Evolutionary conservation across 78 protist genomes (phyloP), one percentile per base, ranked within the genome.

Genomic region (Polysphondylium violaceum): DNA sequence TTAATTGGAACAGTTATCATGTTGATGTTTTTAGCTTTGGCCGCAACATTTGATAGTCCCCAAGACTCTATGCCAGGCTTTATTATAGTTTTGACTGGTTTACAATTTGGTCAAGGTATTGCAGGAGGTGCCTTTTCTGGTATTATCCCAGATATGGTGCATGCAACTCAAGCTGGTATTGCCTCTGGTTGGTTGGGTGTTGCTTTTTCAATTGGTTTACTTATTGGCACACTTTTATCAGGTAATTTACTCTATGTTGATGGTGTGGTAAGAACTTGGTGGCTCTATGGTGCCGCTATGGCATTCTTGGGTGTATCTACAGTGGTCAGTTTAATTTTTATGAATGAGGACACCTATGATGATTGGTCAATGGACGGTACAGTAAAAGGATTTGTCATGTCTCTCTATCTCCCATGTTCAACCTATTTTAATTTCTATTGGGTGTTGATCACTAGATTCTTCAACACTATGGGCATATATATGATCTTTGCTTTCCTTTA

Each of bases 111-210:
- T 11, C 79, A 83, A 58, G 91, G 91, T 58, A 69, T 83, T 40
- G 91, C 91, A 23, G 91, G 76, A 25, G 91, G 91, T 27, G 91
- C 91, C 40, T 83, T 83, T n/a, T 68, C 91, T 41, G 91, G 91
- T 44, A 83, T 83, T 33, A 83, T 83, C 31, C 91, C 91, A 55
- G 91, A 83, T 69, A 60, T 83, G 21, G 91, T 83, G 0, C 91
- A 51, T 33, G 74, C 53, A 1, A 12, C 41, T 3, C 64, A 83
- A 58, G 59, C 71, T 1, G 91, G 91, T 44, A 71, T 83, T 41
- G 91, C 91, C 11, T 31, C 56, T 58, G 91, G 91, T 58, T 83
- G 91, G 91, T 58, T 83, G 31, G 91, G 91, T 71, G 91, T 83
- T 27, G 63, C 71, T 0, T 83, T 60, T 74, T 83, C 91, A 19